Base-by-base conservation (phyloP, 2,329 filamentous ascomycete species). In the Ophiostoma novo-ulmi region DNA sequence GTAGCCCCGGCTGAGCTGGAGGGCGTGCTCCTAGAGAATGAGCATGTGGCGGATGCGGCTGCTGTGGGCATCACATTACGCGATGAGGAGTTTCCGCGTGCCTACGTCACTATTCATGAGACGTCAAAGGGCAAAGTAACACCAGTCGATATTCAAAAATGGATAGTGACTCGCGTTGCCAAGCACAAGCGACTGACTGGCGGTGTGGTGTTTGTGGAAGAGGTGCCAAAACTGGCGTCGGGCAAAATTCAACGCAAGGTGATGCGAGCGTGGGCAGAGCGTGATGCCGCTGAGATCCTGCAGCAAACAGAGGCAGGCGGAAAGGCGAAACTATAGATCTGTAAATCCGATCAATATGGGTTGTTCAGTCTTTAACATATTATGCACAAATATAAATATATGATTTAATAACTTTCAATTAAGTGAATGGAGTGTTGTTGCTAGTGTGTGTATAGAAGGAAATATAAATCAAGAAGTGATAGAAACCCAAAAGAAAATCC, bases 221-320 rank as follows among this genome's bases (percentile, higher is more conserved):
- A 84, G 73, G 82, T 88, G 69, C 85, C 86, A 0, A 87, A 86
- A 76, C 77, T 86, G 65, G 82, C 83, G 14, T 85, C 82, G 72
- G 86, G 86, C 10, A 88, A 88, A 80, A 87, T 88, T 68, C 80
- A 85, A 76, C 79, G 85, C 67, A 86, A 86, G 74, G 76, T 83
- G 6, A 79, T 88, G 79, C 82, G 83, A 74, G 52, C 10, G n/a
- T 58, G 52, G 52, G 52, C 52, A 13, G 14, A 58, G 52, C 52
- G 52, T 4, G 52, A 58, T 14, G 52, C 52, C 52, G 52, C 52
- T 22, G 52, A 58, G n/a, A 58, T 58, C n/a, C 17, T 58, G 52
- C 17, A 10, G 52, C 52, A 58, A 22, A 17, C n/a, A 26, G 14
- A 58, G 22, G 6, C 52, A 26, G 52, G 22, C 20, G 11, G 52